Evolutionary conservation across 345 rosid genomes (phyloP).

Genomic region (Sonneratia alba): DNA sequence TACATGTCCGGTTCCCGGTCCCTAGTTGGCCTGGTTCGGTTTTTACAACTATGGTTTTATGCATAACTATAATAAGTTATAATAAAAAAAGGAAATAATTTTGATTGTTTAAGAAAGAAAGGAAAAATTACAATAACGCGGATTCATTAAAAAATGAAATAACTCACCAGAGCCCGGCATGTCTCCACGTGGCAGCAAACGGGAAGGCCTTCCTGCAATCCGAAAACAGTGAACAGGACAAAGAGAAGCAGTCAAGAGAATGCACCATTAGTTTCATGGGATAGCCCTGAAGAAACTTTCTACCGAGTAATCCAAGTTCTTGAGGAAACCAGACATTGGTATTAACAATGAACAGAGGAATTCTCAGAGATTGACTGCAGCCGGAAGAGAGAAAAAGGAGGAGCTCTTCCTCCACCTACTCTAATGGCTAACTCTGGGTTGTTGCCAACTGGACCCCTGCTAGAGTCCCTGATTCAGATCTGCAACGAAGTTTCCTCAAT

Average conservation of each 20-base stretch:
- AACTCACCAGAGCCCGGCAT: constrained; percentile 10
- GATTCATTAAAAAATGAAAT: too few species aligned
- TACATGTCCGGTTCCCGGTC: too few species aligned
- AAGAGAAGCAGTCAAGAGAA: constrained; percentile 31
- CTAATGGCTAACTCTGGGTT: constrained; percentile 29
- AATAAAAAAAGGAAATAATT: too few species aligned
- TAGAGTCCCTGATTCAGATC: constrained; percentile 36
- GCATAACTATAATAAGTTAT: too few species aligned
- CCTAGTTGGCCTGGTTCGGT: too few species aligned
- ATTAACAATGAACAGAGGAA: constrained; percentile 13
- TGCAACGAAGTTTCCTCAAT: constrained; percentile 39
- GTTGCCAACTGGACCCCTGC: constrained; percentile 33
- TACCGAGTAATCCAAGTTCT: constrained; percentile 3
- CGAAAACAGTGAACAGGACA: constrained; percentile 23
- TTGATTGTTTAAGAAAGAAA: too few species aligned
- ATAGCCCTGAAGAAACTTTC: constrained; percentile 1
- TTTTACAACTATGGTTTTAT: too few species aligned
- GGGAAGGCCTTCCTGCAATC: constrained; percentile 12
- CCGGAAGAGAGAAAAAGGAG: background rate
- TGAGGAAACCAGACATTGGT: constrained; percentile 5
- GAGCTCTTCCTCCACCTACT: background rate
- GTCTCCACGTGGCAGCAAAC: constrained; percentile 54
- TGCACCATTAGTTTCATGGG: constrained; percentile 17
- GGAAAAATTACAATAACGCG: too few species aligned
- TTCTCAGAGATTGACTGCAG: background rate